Percentiles rank a stretch among this genome's conserved stretches.
phyloP scores from a whole-genome alignment of 179 eudicot genomes.

The Silene coronaria region DNA sequence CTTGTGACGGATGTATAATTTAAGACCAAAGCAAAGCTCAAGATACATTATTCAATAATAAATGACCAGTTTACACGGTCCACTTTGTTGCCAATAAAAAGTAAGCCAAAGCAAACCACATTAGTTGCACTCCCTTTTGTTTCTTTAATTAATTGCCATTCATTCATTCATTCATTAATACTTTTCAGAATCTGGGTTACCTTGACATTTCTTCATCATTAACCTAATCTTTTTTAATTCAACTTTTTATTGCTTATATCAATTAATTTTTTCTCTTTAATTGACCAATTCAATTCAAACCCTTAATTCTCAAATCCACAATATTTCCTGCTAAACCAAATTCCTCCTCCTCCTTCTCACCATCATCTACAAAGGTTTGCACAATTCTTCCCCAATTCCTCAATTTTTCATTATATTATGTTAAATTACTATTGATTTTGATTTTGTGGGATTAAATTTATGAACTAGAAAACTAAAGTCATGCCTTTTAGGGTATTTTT shows the following conservation, averaged over 20 bases:
- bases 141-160: background rate
- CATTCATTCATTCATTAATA: background rate
- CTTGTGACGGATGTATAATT: no score
- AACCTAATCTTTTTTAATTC: background rate
- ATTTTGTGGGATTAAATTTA: background rate
- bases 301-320: background rate
- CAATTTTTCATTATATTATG: background rate
- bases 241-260: no score
- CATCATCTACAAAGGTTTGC: background rate
- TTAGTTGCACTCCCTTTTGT: background rate
- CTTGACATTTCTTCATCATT: background rate
- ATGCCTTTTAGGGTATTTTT: background rate
- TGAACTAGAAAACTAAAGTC: background rate
- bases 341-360: background rate
- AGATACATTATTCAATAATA: no score
- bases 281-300: constrained; percentile 1
- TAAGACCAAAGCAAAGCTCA: no score
- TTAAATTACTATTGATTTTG: background rate
- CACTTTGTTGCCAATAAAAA: background rate
- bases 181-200: background rate
- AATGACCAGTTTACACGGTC: background rate
- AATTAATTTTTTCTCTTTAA: background rate
- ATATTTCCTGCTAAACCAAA: background rate
- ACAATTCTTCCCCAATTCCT: background rate
- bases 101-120: background rate